phyloP scores from a whole-genome alignment of 2,329 filamentous ascomycete genomes.

The Lecanicillium sp. region DNA sequence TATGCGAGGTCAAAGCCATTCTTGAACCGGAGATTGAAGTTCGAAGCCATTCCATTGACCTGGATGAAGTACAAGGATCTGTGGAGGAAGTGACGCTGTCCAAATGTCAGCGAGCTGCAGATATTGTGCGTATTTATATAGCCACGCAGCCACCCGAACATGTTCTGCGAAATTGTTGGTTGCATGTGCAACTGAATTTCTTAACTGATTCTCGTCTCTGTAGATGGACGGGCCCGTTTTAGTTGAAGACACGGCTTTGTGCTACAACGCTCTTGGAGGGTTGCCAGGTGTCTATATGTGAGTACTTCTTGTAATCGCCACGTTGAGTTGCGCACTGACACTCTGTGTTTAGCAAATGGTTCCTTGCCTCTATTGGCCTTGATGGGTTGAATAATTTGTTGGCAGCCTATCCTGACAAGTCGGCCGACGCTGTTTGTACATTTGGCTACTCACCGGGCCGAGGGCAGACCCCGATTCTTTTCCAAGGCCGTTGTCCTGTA shows the following conservation, averaged over 20 bases:
- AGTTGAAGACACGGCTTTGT: slow-evolving; percentile 92
- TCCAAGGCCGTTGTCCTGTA: slow-evolving; percentile 84
- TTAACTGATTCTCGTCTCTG: no score
- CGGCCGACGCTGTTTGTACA: slow-evolving; percentile 88
- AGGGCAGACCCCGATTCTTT: slow-evolving; percentile 75
- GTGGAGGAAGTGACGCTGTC: slow-evolving; percentile 86
- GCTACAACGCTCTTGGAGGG: slow-evolving; percentile 85
- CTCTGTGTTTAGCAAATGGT: slow-evolving; percentile 72
- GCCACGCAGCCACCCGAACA: no score
- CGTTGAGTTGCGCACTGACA: background rate
- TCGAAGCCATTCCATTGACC: slow-evolving; percentile 67
- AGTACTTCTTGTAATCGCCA: slow-evolving; percentile 23
- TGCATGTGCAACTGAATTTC: no score
- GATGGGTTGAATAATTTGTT: slow-evolving; percentile 85
- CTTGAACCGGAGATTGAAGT: slow-evolving; percentile 69
- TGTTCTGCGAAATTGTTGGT: no score
- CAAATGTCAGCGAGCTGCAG: slow-evolving; percentile 79
- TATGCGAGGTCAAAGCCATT: slow-evolving; percentile 83
- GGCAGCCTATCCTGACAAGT: slow-evolving; percentile 82
- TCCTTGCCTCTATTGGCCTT: slow-evolving; percentile 76
- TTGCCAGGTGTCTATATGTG: slow-evolving; percentile 96
- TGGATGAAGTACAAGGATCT: slow-evolving; percentile 85
- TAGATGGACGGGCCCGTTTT: slow-evolving; percentile 82
- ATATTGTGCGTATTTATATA: slow-evolving; percentile 51
- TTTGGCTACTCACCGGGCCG: slow-evolving; percentile 89